A percentile compares a stretch with the other conserved stretches of the same genome.
phyloP scores from a whole-genome alignment of 2,329 filamentous ascomycete genomes.

The Lecanicillium sp. region DNA sequence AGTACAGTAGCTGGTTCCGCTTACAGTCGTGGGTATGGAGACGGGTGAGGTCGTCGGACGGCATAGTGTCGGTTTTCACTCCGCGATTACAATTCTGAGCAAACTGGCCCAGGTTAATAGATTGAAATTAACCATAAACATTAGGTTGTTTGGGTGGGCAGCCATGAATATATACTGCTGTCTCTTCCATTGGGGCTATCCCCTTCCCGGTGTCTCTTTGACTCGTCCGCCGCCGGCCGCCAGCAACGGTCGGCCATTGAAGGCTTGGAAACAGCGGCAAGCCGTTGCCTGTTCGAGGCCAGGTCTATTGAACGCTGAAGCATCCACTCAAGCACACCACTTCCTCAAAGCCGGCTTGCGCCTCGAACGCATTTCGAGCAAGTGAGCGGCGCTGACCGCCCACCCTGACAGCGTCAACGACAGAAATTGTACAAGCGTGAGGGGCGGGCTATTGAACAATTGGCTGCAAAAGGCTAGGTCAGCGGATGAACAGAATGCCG shows the following conservation, averaged over 20 bases:
- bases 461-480: not conserved
- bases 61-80: conserved; percentile 5
- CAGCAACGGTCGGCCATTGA: not conserved
- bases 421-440: too few relatives aligned
- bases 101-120: not conserved
- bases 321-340: conserved; percentile 1
- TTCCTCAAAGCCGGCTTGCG: too few relatives aligned
- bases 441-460: not conserved
- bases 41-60: conserved; percentile 10
- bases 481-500: not conserved
- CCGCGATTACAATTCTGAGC: too few relatives aligned
- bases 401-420: not conserved
- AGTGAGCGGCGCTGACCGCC: not conserved
- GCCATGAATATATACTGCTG: not conserved
- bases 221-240: conserved; percentile 2
- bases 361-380: not conserved
- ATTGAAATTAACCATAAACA: not conserved
- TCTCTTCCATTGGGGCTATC: not conserved
- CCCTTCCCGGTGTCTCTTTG: not conserved
- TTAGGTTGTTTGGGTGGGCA: not conserved
- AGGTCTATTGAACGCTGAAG: not conserved
- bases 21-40: conserved; percentile 19
- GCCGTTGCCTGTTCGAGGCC: conserved; percentile 9
- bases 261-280: not conserved
- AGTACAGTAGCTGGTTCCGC: not conserved